Percentiles rank a stretch among this genome's conserved stretches.
Evolutionary conservation across 495 filamentous ascomycete genomes (phyloP).

Genomic region (Chlorociboria aeruginascens): DNA sequence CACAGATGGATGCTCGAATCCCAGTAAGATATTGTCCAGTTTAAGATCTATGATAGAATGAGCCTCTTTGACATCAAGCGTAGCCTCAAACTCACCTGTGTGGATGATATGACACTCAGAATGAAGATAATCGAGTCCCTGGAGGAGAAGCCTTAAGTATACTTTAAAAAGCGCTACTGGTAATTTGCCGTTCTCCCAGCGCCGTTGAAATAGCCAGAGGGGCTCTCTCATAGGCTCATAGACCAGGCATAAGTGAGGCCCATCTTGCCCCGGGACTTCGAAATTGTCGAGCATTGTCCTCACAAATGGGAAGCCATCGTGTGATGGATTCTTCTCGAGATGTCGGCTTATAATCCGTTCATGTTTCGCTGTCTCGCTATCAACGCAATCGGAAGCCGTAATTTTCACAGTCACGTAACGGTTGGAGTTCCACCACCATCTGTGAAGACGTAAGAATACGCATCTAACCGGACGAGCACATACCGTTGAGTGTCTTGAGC

Average conservation of each 20-base stretch:
- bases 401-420: slow-evolving; percentile 32
- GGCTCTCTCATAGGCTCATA: slow-evolving; percentile 34
- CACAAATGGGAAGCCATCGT: slow-evolving; percentile 24
- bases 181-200: slow-evolving; percentile 17
- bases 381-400: slow-evolving; percentile 14
- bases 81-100: no score
- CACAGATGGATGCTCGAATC: no score
- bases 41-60: no score
- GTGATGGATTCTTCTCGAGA: slow-evolving; percentile 26
- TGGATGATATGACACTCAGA: no score
- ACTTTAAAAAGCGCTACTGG: slow-evolving; percentile 27
- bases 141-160: slow-evolving; percentile 29
- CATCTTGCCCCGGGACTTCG: slow-evolving; percentile 21
- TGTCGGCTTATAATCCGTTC: slow-evolving; percentile 27
- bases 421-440: slow-evolving; percentile 24
- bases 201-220: slow-evolving; percentile 26
- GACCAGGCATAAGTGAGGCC: slow-evolving; percentile 31
- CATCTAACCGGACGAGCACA: slow-evolving; percentile 1
- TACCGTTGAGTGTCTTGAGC: slow-evolving; percentile 23
- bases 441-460: slow-evolving; percentile 14
- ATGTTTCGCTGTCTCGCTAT: slow-evolving; percentile 21
- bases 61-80: no score
- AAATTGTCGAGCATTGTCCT: slow-evolving; percentile 27
- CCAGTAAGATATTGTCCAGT: no score
- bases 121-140: no score